These are phyloP conservation scores for Sugiyamaella lignohabitans DNA, from an alignment of 805 yeast species.

Conservation along the genomic window DNA sequence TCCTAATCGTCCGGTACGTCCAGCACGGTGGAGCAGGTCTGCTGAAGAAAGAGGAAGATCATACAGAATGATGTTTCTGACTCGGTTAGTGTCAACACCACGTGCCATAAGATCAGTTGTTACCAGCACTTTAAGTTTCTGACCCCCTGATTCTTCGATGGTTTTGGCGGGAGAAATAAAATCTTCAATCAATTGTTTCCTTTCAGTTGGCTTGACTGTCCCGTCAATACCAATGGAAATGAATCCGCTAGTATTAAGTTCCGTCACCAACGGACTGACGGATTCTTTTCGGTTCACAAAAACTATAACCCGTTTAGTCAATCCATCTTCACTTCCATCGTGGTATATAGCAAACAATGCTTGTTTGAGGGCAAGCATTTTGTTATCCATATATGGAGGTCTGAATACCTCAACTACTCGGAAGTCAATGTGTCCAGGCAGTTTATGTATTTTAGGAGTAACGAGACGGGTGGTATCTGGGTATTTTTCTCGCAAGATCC, in stretches of 20 bases:
- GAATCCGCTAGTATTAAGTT: constrained; percentile 48
- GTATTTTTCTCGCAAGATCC: constrained; percentile 51
- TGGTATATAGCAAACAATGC: constrained; percentile 76
- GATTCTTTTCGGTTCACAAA: constrained; percentile 74
- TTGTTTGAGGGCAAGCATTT: constrained; percentile 79
- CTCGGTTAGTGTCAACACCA: constrained; percentile 78
- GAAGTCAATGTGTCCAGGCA: constrained; percentile 72
- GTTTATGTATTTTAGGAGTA: constrained; percentile 75
- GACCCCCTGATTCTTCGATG: constrained; percentile 16
- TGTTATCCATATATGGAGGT: constrained; percentile 79
- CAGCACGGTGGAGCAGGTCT: constrained; percentile 85
- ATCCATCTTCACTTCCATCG: constrained; percentile 74
- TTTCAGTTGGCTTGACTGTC: constrained; percentile 52
- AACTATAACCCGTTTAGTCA: constrained; percentile 71
- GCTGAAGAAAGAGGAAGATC: constrained; percentile 82
- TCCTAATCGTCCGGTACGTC: constrained; percentile 91
- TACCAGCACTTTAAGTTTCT: constrained; percentile 58
- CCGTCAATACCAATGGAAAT: constrained; percentile 65
- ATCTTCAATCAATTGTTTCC: constrained; percentile 49
- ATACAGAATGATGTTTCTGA: constrained; percentile 73
- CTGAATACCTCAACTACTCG: constrained; percentile 68
- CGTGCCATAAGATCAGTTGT: constrained; percentile 87
- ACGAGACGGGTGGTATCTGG: constrained; percentile 62
- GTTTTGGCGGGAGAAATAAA: constrained; percentile 44
- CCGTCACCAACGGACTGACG: constrained; percentile 51